Percentiles rank a stretch among this genome's conserved stretches.
Conservation (phyloP, 192 early-diverging fungal genomes). For the Podila verticillata region DNA sequence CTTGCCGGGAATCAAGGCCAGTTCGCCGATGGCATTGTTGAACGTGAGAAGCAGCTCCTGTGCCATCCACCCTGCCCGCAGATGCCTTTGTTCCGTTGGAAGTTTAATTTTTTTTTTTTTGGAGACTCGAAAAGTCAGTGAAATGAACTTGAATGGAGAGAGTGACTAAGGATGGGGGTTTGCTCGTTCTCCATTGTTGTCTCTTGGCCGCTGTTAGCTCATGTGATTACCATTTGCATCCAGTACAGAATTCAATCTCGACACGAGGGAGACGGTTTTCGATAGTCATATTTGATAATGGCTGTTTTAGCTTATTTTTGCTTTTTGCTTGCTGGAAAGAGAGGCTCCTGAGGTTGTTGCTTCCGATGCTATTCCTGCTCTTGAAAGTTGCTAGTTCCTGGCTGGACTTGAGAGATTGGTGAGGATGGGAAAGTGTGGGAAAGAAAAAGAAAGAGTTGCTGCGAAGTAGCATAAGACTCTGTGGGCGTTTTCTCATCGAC, state of each 20-base stretch:
- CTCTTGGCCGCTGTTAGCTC: neutral
- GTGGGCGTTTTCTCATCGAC: neutral
- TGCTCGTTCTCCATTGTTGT: neutral
- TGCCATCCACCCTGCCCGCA: constrained; percentile 71
- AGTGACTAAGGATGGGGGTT: neutral
- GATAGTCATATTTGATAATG: constrained; percentile 13
- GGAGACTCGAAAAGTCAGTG: neutral
- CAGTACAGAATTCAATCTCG: constrained; percentile 55
- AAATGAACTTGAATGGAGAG: neutral
- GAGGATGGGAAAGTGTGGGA: neutral
- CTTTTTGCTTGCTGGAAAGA: neutral
- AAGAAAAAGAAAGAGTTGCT: neutral
- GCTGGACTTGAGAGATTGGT: no score
- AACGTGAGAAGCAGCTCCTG: constrained; percentile 79
- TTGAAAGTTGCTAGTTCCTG: neutral
- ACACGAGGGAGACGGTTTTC: constrained; percentile 49
- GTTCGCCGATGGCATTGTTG: constrained; percentile 67
- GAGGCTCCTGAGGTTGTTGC: neutral
- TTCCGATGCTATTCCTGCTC: neutral
- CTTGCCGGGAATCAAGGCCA: constrained; percentile 71
- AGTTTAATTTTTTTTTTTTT: no score
- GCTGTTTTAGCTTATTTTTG: neutral
- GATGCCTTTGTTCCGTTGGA: constrained; percentile 20
- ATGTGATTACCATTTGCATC: constrained; percentile 54
- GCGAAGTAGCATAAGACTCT: neutral